phyloP scores from a whole-genome alignment of 169 alveolate genomes.

The Plasmodium vinckei region DNA sequence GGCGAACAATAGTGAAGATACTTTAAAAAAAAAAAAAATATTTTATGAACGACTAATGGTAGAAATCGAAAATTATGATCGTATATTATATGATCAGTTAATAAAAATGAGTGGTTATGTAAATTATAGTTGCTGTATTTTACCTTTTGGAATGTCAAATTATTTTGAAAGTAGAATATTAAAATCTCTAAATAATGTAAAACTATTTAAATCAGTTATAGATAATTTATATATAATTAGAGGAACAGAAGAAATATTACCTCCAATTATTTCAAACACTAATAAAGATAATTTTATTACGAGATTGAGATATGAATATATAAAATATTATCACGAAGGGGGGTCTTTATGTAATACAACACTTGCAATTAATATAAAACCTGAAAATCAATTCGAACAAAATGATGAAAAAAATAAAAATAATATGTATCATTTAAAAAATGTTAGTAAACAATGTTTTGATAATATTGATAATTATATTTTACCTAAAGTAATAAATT shows the following conservation, averaged over 20 bases:
- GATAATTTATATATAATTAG: conserved; percentile 78
- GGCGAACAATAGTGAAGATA: not conserved
- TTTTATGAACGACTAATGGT: conserved; percentile 74
- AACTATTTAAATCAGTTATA: conserved; percentile 69
- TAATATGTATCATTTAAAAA: conserved; percentile 54
- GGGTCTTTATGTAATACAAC: conserved; percentile 71
- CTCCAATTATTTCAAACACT: conserved; percentile 75
- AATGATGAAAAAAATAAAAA: conserved; percentile 23
- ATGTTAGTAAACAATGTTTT: conserved; percentile 69
- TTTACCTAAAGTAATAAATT: conserved; percentile 77
- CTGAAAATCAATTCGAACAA: conserved; percentile 14
- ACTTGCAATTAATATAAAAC: conserved; percentile 68
- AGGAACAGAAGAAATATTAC: conserved; percentile 83
- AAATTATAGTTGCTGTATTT: conserved; percentile 78
- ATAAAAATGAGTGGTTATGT: conserved; percentile 66
- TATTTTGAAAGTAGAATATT: conserved; percentile 31
- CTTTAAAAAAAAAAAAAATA: conserved; percentile 34
- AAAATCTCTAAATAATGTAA: conserved; percentile 73
- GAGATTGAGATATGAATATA: conserved; percentile 67
- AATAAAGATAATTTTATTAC: conserved; percentile 13
- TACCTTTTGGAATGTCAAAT: conserved; percentile 84
- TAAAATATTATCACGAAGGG: conserved; percentile 76
- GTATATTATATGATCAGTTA: conserved; percentile 69
- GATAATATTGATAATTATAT: conserved; percentile 74
- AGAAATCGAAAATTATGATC: conserved; percentile 71